Base-by-base conservation (phyloP, 2,329 filamentous ascomycete genomes). In the Penicillium sp. region DNA sequence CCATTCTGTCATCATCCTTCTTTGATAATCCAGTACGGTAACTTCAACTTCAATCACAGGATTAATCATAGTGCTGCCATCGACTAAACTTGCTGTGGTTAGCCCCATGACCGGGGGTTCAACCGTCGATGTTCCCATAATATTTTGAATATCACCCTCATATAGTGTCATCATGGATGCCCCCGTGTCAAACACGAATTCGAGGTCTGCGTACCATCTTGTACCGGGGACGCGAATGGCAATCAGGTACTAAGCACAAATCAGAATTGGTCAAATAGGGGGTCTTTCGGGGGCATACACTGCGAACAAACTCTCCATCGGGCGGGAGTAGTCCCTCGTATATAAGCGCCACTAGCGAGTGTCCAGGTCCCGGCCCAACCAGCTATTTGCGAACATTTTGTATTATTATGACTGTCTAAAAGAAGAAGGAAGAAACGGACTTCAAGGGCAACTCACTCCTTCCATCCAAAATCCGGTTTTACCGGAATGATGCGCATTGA, bases 401-500 rank as follows among this genome's bases (percentile, higher is more conserved):
- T 33, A 12, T 43, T 10, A 33, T 32, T 43, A 17, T 33, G 15
- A 17, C 10, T 43, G 10, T 26, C n/a, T 26, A 6, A 2, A 15
- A 1, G 5, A 24, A 24, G 7, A 7, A 7, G 17, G 17, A 7
- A 24, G 22, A 24, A 33, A 17, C 6, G 10, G 9, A 9, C 6
- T 17, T 44, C 10, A 26, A 17, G 9, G 31, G 19, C 3, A 26
- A 34, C 31, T 44, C 19, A 44, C 19, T 17, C 37, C 51, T 43
- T 48, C 43, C 21, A 51, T 44, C 51, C 48, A 53, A 10, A 51
- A 53, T 6, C 38, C 22, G 4, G n/a, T 24, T 19, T n/a, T 19
- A 13, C 43, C 43, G 13, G 31, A 24, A 40, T 34, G 24, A 4
- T 40, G 24, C 5, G 32, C 17, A 21, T 47, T 41, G 7, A 51